Evolutionary conservation across 2,329 filamentous ascomycete genomes (phyloP).

Genomic region (Biscogniauxia sp.): DNA sequence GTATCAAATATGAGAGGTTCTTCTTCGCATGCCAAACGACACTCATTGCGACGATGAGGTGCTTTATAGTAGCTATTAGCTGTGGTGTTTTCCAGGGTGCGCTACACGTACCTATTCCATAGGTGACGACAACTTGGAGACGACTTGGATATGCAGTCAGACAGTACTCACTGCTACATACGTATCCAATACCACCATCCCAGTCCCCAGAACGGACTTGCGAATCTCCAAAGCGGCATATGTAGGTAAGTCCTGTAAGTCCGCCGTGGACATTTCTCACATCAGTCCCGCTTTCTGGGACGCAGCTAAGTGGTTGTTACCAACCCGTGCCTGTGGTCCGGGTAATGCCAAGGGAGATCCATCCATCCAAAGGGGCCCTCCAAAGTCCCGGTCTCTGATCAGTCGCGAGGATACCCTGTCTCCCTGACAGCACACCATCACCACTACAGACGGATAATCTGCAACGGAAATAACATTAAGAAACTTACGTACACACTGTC

Average conservation of each 20-base stretch:
- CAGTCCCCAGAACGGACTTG: background rate
- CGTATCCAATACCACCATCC: background rate
- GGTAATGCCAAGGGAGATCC: slow-evolving; percentile 27
- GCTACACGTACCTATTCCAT: too few relatives aligned
- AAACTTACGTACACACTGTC: slow-evolving; percentile 24
- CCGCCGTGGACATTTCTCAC: background rate
- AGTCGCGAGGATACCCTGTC: slow-evolving; percentile 4
- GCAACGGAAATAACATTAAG: slow-evolving; percentile 12
- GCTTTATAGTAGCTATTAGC: too few relatives aligned
- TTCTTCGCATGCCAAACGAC: background rate
- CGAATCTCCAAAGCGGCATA: background rate
- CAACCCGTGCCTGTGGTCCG: slow-evolving; percentile 31
- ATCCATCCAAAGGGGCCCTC: slow-evolving; percentile 19
- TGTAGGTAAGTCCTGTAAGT: too few relatives aligned
- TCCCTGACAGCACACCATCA: slow-evolving; percentile 14
- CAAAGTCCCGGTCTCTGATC: background rate
- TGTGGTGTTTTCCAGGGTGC: background rate
- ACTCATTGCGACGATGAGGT: background rate
- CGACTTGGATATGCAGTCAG: too few relatives aligned
- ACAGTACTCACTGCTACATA: too few relatives aligned
- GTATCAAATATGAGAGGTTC: background rate
- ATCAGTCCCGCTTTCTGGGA: slow-evolving; percentile 21
- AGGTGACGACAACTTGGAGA: too few relatives aligned
- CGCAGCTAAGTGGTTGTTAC: slow-evolving; percentile 23
- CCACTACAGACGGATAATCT: slow-evolving; percentile 15